Evolutionary conservation across 139 green algal genomes (phyloP).

Genomic region (Haematococcus lacustris): DNA sequence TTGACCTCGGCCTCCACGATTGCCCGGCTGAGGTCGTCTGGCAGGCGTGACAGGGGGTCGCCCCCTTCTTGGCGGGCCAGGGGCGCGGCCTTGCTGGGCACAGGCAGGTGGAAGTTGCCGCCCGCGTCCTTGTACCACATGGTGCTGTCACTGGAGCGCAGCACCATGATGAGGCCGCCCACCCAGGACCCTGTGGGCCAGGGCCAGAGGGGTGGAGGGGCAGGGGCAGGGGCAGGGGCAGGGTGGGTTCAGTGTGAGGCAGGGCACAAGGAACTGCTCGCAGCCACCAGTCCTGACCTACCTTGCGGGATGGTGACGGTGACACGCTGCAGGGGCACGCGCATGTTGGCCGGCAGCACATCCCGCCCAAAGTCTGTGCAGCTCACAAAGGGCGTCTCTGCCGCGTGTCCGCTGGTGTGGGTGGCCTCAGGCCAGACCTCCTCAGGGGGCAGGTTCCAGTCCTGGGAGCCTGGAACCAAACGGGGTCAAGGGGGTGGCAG

Average conservation of each 20-base stretch:
- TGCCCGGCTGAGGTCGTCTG: slow-evolving; percentile 56
- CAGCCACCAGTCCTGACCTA: neutral
- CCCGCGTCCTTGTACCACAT: slow-evolving; percentile 79
- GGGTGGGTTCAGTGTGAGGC: neutral
- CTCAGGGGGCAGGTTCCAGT: slow-evolving; percentile 41
- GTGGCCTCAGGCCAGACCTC: slow-evolving; percentile 26
- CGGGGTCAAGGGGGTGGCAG: too few relatives aligned
- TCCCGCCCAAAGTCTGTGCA: slow-evolving; percentile 40
- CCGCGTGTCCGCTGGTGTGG: slow-evolving; percentile 25
- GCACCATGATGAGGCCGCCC: slow-evolving; percentile 59
- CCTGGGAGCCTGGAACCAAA: slow-evolving; percentile 26
- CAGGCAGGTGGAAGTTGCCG: slow-evolving; percentile 73
- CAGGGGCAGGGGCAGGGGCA: too few relatives aligned
- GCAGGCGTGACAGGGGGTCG: neutral
- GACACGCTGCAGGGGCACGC: slow-evolving; percentile 70
- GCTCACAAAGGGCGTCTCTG: slow-evolving; percentile 52
- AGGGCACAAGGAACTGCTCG: neutral
- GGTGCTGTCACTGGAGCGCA: slow-evolving; percentile 62
- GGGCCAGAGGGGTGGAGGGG: neutral
- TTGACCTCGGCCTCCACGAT: slow-evolving; percentile 79
- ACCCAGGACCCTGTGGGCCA: slow-evolving; percentile 19
- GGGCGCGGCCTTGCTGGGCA: slow-evolving; percentile 39
- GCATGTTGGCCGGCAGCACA: slow-evolving; percentile 38
- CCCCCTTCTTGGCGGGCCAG: neutral
- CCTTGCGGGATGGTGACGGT: slow-evolving; percentile 47